phyloP scores from a whole-genome alignment of 352 stramenopile species.

The Globisporangium takayamanum region DNA sequence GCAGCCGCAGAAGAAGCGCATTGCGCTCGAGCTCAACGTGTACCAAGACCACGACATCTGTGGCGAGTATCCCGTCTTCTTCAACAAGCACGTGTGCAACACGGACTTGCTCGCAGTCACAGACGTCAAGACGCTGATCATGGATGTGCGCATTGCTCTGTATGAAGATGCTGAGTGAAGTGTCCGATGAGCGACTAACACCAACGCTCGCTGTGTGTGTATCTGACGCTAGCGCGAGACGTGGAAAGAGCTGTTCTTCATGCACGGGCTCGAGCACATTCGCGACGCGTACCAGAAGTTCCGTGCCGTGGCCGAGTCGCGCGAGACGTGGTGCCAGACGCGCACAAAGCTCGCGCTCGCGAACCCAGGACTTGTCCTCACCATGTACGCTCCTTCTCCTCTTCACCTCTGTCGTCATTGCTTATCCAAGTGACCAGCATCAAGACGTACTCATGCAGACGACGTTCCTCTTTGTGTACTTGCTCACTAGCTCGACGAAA shows the following conservation, averaged over 20 bases:
- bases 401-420: conserved; percentile 4
- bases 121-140: conserved; percentile 72
- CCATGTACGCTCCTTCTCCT: conserved; percentile 28
- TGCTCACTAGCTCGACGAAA: conserved; percentile 49
- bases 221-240: conserved; percentile 27
- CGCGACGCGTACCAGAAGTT: conserved; percentile 47
- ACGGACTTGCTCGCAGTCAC: conserved; percentile 62
- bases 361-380: conserved; percentile 62
- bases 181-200: neutral
- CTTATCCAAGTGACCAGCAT: neutral
- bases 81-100: conserved; percentile 48
- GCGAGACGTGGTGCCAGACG: conserved; percentile 73
- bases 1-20: conserved; percentile 32
- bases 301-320: conserved; percentile 48
- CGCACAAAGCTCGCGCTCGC: conserved; percentile 63
- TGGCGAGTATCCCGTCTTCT: conserved; percentile 57
- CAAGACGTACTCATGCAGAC: neutral
- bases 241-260: conserved; percentile 75
- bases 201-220: neutral
- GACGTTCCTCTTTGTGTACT: neutral
- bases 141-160: conserved; percentile 45
- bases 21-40: conserved; percentile 64
- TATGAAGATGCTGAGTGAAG: neutral
- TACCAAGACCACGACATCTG: conserved; percentile 82
- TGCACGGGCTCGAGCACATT: conserved; percentile 67